Conservation (phyloP, 2,329 filamentous ascomycete genomes). For the Chaetothyriales sp. region DNA sequence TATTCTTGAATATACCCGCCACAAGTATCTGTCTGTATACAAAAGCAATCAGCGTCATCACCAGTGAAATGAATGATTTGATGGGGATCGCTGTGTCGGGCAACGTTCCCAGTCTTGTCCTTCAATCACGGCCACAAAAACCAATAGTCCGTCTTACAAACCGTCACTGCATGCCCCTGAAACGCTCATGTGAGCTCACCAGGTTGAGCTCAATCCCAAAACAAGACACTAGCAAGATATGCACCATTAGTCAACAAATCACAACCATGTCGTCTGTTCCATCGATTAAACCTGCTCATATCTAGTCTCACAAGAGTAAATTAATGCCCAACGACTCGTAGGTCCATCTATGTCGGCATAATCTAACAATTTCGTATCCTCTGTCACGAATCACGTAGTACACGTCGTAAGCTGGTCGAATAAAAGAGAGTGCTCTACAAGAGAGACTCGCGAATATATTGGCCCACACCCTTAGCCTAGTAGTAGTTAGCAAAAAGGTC, state of each 20-base stretch:
- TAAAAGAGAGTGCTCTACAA: background rate
- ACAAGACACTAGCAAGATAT: background rate
- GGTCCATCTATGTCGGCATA: background rate
- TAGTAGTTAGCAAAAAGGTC: slow-evolving; percentile 5
- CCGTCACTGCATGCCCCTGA: background rate
- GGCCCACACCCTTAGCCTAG: slow-evolving; percentile 18
- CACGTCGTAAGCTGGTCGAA: background rate
- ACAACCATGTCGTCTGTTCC: background rate
- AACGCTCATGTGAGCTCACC: background rate
- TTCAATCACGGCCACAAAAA: background rate
- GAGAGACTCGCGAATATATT: slow-evolving; percentile 17
- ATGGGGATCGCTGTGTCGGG: background rate
- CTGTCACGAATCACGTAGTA: background rate
- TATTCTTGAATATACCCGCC: no score
- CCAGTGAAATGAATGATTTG: background rate
- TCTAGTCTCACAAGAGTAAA: background rate
- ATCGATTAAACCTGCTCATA: background rate
- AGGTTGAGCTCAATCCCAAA: background rate
- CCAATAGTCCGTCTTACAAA: background rate
- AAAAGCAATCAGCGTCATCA: background rate
- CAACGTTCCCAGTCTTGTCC: background rate
- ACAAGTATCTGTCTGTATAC: background rate
- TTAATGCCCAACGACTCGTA: background rate
- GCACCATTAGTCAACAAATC: background rate
- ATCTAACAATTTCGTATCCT: background rate